phyloP scores from a whole-genome alignment of 75 land plant genomes.

The Ceratopteris richardii region DNA sequence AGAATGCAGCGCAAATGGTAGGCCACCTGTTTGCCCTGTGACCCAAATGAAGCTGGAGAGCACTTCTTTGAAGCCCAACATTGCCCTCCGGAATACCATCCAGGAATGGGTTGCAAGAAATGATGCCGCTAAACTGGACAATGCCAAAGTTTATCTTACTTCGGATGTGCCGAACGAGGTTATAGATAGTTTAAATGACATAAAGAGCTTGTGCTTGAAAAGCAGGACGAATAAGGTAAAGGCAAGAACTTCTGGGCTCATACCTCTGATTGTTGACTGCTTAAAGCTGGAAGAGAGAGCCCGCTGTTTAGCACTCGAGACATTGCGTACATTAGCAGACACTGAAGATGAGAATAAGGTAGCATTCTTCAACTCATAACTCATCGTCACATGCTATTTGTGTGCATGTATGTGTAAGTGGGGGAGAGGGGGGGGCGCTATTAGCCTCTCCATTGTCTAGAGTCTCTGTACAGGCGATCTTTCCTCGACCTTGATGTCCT shows the following conservation, averaged over 20 bases:
- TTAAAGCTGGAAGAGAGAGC: slow-evolving; percentile 48
- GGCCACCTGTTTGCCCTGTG: slow-evolving; percentile 57
- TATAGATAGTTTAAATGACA: slow-evolving; percentile 26
- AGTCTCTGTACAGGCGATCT: too few relatives aligned
- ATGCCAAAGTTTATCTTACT: slow-evolving; percentile 36
- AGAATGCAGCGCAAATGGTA: slow-evolving; percentile 65
- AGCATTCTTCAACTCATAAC: not conserved
- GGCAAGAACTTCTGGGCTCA: slow-evolving; percentile 44
- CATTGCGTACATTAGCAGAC: slow-evolving; percentile 58
- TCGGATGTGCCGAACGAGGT: slow-evolving; percentile 32
- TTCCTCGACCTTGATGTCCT: too few relatives aligned
- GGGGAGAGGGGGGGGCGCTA: too few relatives aligned
- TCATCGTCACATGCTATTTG: too few relatives aligned
- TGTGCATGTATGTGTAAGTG: too few relatives aligned
- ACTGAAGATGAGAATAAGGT: slow-evolving; percentile 73
- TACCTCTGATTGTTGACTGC: slow-evolving; percentile 55
- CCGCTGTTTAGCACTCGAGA: slow-evolving; percentile 49
- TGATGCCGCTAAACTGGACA: slow-evolving; percentile 62
- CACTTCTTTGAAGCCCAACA: slow-evolving; percentile 57
- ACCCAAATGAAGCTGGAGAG: slow-evolving; percentile 49
- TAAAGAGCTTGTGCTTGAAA: slow-evolving; percentile 56
- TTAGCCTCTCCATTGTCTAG: too few relatives aligned
- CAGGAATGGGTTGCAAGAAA: slow-evolving; percentile 84
- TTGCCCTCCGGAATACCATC: slow-evolving; percentile 77
- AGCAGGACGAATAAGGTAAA: slow-evolving; percentile 43